Evolutionary conservation across 371 early-diverging fungal genomes (phyloP).

Genomic region (Chytridium lagenaria): DNA sequence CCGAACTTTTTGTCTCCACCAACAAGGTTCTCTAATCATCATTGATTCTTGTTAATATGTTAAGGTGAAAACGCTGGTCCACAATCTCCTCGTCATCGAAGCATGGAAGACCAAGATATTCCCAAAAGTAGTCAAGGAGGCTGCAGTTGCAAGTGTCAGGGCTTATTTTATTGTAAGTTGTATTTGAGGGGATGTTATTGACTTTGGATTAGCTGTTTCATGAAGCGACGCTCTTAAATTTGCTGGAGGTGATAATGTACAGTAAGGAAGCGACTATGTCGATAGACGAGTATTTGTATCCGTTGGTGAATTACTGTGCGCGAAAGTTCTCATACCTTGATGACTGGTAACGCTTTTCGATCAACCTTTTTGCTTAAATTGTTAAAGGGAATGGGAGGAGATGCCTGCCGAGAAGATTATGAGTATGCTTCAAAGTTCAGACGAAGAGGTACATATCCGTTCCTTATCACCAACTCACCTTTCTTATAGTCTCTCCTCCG

Average conservation of each 20-base stretch:
- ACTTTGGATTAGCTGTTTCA: conserved; percentile 45
- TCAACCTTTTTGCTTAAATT: neutral
- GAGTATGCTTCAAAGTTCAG: neutral
- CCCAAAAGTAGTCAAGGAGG: conserved; percentile 34
- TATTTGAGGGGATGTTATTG: neutral
- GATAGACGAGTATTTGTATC: conserved; percentile 46
- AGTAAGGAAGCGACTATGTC: conserved; percentile 33
- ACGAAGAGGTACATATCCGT: neutral
- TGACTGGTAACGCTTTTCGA: conserved; percentile 34
- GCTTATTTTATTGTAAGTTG: conserved; percentile 51
- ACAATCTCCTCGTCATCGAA: conserved; percentile 47
- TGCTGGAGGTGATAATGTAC: conserved; percentile 54
- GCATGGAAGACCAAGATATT: conserved; percentile 51
- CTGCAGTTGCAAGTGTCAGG: conserved; percentile 29
- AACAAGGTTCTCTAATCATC: conserved; percentile 40
- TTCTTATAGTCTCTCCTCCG: conserved; percentile 21
- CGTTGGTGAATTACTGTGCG: conserved; percentile 50
- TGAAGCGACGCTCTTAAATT: conserved; percentile 57
- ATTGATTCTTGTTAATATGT: neutral
- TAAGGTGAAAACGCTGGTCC: conserved; percentile 43
- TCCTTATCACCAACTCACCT: neutral
- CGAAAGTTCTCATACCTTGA: conserved; percentile 41
- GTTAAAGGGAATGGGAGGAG: conserved; percentile 3
- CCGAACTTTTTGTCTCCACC: conserved; percentile 36
- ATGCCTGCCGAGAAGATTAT: neutral